phyloP scores from a whole-genome alignment of 2,329 filamentous ascomycete genomes.

The Trichophyton simii region DNA sequence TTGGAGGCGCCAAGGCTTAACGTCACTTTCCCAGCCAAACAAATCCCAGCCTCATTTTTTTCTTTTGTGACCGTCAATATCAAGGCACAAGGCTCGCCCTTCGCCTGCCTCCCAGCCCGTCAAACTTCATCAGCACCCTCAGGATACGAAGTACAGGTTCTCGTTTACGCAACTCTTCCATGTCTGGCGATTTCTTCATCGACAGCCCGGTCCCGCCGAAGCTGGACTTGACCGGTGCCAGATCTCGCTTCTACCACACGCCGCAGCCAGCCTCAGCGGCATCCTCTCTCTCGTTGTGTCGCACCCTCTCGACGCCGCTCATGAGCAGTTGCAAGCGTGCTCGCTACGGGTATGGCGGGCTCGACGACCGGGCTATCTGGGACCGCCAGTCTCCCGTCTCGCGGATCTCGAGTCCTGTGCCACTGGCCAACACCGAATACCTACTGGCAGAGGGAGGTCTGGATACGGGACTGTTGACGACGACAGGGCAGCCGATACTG shows the following conservation, averaged over 20 bases:
- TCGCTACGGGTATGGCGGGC: conserved; percentile 11
- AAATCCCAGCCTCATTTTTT: neutral
- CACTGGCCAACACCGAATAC: conserved; percentile 30
- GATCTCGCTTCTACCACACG: conserved; percentile 27
- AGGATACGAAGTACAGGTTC: neutral
- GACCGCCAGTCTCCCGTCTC: conserved; percentile 9
- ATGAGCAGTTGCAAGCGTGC: conserved; percentile 12
- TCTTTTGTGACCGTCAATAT: neutral
- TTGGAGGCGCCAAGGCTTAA: neutral
- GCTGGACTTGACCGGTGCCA: conserved; percentile 27
- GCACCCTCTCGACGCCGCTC: conserved; percentile 19
- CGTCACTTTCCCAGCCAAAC: neutral
- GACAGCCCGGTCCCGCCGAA: conserved; percentile 26
- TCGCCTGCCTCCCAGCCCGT: no score
- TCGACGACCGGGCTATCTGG: conserved; percentile 6
- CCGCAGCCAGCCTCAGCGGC: conserved; percentile 26
- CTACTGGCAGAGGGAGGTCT: conserved; percentile 24
- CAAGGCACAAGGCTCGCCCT: neutral
- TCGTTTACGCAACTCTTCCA: conserved; percentile 6
- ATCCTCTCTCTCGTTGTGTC: conserved; percentile 28
- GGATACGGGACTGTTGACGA: conserved; percentile 14
- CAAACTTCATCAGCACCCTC: no score
- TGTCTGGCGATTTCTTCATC: conserved; percentile 22
- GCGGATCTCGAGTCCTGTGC: conserved; percentile 23
- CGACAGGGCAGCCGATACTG: conserved; percentile 17